Base-by-base conservation (phyloP, 441 rosid species). In the Jatropha podagrica region DNA sequence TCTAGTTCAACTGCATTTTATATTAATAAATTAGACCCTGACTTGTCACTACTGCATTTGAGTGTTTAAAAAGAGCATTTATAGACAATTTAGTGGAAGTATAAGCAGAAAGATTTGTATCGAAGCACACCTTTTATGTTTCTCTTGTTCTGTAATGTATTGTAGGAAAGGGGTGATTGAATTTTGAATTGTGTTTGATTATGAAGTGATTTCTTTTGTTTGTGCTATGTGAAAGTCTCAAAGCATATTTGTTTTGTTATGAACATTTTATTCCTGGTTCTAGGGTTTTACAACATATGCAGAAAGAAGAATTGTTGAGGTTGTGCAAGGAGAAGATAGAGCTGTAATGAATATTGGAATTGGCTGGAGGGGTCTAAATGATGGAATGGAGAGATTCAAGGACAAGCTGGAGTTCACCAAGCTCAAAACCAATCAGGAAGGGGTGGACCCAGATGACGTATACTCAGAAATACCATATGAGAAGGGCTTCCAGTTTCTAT, bases 251-350 rank as follows among this genome's bases (percentile, higher is more conserved):
- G 13, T 32, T 71, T 10, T 64, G 40, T 71, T 72, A 20, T 46
- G 41, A 51, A n/a, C 7, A 61, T 66, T 40, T 15, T 80, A 68
- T 42, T 26, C 20, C 20, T 84, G 80, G 69, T 67, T 68, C 17
- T 69, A 95, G 96, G 99, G 96, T 17, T 93, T 91, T 81, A 95
- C 99, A 18, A 95, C 96, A 15, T 95, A 91, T 84, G 97, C 97
- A 0, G 98, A 93, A 80, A 86, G 99, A 87, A 90, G 98, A 83
- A 93, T 95, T 69, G 96, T 95, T 67, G 98, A 95, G 87, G 92
- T 81, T 69, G 96, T 93, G 77, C 95, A 90, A 85, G 97, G 98
- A n/a, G 92, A 84, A 69, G 96, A 93, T 62, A 83, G 74, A 73
- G 99, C 98, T 69, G 86, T 82, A 27, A 67, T 93, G 85, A 91